phyloP scores from a whole-genome alignment of 768 basidiomycete species.

The Rhodotorula diobovata region DNA sequence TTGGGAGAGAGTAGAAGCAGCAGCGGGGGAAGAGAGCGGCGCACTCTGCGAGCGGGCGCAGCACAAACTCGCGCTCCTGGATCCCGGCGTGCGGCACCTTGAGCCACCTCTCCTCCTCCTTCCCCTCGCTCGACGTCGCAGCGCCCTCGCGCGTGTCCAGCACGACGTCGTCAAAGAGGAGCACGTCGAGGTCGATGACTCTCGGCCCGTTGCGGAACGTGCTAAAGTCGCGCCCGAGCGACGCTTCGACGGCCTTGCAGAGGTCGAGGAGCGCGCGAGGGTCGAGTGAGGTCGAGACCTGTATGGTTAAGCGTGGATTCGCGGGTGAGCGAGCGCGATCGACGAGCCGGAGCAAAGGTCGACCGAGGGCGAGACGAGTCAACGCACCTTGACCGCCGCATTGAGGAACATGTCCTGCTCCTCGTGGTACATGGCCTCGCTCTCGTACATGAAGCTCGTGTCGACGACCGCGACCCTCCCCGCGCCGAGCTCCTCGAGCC shows the following conservation, averaged over 20 bases:
- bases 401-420: slow-evolving; percentile 87
- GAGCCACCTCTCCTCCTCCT: slow-evolving; percentile 58
- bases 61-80: slow-evolving; percentile 82
- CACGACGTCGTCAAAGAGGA: slow-evolving; percentile 64
- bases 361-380: not conserved
- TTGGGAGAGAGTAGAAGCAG: too few species aligned
- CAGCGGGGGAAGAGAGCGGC: slow-evolving; percentile 43
- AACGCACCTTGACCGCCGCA: slow-evolving; percentile 79
- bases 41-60: slow-evolving; percentile 82
- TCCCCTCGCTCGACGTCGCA: slow-evolving; percentile 35
- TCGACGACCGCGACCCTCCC: slow-evolving; percentile 57
- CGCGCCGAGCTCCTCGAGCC: slow-evolving; percentile 55
- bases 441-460: slow-evolving; percentile 89
- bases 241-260: slow-evolving; percentile 67
- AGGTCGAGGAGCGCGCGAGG: slow-evolving; percentile 60
- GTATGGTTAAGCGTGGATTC: not conserved
- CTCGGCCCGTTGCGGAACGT: slow-evolving; percentile 81
- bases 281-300: slow-evolving; percentile 71
- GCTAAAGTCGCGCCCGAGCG: slow-evolving; percentile 67
- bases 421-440: slow-evolving; percentile 88
- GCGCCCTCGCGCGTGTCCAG: slow-evolving; percentile 55
- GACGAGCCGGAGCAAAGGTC: not conserved
- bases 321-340: not conserved
- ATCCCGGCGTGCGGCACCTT: slow-evolving; percentile 79
- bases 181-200: slow-evolving; percentile 80